Evolutionary conservation across 2,329 filamentous ascomycete species (phyloP).

Genomic region (Neophaeococcomyces aloes): DNA sequence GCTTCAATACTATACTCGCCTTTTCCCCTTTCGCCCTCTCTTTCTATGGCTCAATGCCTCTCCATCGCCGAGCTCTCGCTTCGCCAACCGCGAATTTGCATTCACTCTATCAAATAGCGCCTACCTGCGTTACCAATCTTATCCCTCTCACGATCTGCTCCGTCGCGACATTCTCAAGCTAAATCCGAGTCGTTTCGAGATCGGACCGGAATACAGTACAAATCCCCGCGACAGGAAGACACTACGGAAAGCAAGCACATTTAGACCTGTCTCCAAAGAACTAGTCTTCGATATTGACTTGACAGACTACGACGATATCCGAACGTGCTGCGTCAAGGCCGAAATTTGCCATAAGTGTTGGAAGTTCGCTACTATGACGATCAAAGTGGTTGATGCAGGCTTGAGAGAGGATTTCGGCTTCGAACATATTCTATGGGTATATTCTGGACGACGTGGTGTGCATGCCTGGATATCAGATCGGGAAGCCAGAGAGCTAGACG

Average conservation of each 20-base stretch:
- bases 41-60: constrained; percentile 98
- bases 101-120: constrained; percentile 89
- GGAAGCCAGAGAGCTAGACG: constrained; percentile 71
- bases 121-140: constrained; percentile 85
- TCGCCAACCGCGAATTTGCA: constrained; percentile 87
- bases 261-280: constrained; percentile 83
- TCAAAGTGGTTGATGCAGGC: constrained; percentile 81
- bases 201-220: constrained; percentile 89
- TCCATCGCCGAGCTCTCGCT: constrained; percentile 73
- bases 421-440: constrained; percentile 95
- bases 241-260: constrained; percentile 65
- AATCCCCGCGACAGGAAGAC: constrained; percentile 91
- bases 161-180: constrained; percentile 83
- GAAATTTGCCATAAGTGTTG: constrained; percentile 93
- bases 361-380: constrained; percentile 95
- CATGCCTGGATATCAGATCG: constrained; percentile 98
- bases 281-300: constrained; percentile 98
- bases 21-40: constrained; percentile 88
- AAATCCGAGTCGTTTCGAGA: constrained; percentile 91
- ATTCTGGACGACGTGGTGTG: constrained; percentile 88
- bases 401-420: constrained; percentile 93
- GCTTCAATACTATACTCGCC: constrained; percentile 85
- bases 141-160: constrained; percentile 58
- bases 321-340: constrained; percentile 86
- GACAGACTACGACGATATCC: constrained; percentile 95